phyloP scores from a whole-genome alignment of 1,284 basidiomycete species.

The Ceratobasidium sp. region DNA sequence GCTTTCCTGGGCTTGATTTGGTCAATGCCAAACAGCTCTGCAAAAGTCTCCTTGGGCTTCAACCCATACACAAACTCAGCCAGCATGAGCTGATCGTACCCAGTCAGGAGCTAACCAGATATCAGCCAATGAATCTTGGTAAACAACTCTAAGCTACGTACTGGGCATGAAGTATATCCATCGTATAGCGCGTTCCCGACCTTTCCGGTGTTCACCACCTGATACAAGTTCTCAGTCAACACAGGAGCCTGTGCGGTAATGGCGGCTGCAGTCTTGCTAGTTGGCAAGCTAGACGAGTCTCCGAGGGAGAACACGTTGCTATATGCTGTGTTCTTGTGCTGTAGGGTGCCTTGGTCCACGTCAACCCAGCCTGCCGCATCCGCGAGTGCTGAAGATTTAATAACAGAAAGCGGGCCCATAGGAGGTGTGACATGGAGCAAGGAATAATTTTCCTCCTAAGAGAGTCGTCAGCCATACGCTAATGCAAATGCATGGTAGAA shows the following conservation, averaged over 20 bases:
- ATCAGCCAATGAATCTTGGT: conserved; percentile 16
- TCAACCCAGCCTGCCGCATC: conserved; percentile 89
- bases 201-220: conserved; percentile 76
- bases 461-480: neutral
- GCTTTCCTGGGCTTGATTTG: conserved; percentile 72
- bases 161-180: conserved; percentile 87
- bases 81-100: conserved; percentile 87
- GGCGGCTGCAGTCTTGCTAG: conserved; percentile 96
- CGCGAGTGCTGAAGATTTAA: conserved; percentile 82
- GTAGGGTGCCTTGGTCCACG: conserved; percentile 82
- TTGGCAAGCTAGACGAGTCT: conserved; percentile 91
- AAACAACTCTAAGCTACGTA: conserved; percentile 54
- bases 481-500: neutral
- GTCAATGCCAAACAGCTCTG: conserved; percentile 67
- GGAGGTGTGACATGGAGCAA: conserved; percentile 90
- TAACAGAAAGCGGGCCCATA: conserved; percentile 86
- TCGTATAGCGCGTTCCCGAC: conserved; percentile 75
- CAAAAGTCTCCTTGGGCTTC: conserved; percentile 88
- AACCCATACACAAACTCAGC: conserved; percentile 88
- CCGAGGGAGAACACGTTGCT: conserved; percentile 59
- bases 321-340: conserved; percentile 80
- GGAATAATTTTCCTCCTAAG: conserved; percentile 75
- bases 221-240: conserved; percentile 87
- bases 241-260: conserved; percentile 94
- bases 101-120: conserved; percentile 73